phyloP scores from a whole-genome alignment of 2,329 filamentous ascomycete species.

The Ophiostoma triangulosporum region DNA sequence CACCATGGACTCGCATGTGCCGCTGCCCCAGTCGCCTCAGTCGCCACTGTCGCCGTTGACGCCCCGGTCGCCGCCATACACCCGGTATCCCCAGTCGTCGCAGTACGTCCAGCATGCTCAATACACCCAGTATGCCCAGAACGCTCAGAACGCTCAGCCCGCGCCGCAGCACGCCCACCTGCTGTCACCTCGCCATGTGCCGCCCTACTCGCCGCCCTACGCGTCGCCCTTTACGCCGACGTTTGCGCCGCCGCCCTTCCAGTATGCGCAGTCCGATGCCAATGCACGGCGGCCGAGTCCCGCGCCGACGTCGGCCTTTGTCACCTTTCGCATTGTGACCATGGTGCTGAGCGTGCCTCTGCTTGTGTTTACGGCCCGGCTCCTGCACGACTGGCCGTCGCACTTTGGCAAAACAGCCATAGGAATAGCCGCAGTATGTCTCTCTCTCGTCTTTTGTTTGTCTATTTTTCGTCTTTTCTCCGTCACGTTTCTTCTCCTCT shows the following conservation, averaged over 20 bases:
- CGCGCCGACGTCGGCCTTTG: neutral
- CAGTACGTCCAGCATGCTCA: neutral
- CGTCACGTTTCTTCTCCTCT: neutral
- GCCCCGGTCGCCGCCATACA: neutral
- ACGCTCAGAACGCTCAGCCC: too few relatives aligned
- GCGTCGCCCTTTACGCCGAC: neutral
- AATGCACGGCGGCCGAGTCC: neutral
- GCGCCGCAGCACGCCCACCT: too few relatives aligned
- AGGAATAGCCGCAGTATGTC: neutral
- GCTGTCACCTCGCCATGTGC: neutral
- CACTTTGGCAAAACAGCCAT: neutral
- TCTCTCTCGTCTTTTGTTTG: neutral
- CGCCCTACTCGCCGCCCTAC: neutral
- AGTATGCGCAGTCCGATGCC: neutral
- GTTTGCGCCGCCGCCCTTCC: neutral
- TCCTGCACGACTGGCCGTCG: neutral
- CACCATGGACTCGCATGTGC: neutral
- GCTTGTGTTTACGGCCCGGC: neutral
- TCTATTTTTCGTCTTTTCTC: too few relatives aligned
- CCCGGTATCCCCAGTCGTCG: neutral
- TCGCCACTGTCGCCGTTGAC: neutral
- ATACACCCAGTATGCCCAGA: too few relatives aligned
- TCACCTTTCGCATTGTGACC: neutral
- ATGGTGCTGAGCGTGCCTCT: neutral
- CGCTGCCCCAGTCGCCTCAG: neutral